phyloP scores from a whole-genome alignment of 768 basidiomycete species.

The Nevesoporus exiguus region DNA sequence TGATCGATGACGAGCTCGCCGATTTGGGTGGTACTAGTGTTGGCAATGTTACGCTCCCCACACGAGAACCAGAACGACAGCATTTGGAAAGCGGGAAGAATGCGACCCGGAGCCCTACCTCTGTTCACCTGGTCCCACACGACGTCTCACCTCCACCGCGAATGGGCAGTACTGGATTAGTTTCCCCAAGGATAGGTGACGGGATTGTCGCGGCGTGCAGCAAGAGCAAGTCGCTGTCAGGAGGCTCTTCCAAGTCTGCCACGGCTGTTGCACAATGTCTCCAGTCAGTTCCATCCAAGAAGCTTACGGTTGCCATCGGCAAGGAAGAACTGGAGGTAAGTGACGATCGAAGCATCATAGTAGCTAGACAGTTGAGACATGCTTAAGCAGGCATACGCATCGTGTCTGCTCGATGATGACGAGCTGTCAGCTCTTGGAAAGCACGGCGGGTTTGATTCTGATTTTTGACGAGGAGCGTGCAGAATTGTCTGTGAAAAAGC shows the following conservation, averaged over 20 bases:
- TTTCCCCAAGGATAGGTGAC: not conserved
- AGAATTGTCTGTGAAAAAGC: no score
- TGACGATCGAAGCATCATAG: not conserved
- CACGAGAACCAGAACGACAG: not conserved
- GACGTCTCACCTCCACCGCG: not conserved
- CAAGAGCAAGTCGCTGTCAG: not conserved
- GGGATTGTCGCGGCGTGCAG: not conserved
- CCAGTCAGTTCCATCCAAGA: not conserved
- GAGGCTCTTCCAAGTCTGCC: not conserved
- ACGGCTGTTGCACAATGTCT: not conserved
- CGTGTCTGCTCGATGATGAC: conserved; percentile 36
- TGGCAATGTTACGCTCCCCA: not conserved
- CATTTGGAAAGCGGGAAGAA: not conserved
- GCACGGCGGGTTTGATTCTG: conserved; percentile 28
- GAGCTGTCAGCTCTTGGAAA: conserved; percentile 34
- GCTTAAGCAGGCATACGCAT: conserved; percentile 31
- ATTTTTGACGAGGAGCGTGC: conserved; percentile 14
- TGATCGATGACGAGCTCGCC: conserved; percentile 35
- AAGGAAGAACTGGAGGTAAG: conserved; percentile 25
- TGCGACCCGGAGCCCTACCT: not conserved
- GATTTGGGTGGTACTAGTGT: conserved; percentile 12
- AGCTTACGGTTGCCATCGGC: not conserved
- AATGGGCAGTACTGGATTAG: not conserved
- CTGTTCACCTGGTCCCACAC: not conserved
- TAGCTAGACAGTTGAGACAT: not conserved